These are phyloP conservation scores for Neoboletus subvelutipes DNA, from an alignment of 768 basidiomycete species.

Conservation along the genomic window DNA sequence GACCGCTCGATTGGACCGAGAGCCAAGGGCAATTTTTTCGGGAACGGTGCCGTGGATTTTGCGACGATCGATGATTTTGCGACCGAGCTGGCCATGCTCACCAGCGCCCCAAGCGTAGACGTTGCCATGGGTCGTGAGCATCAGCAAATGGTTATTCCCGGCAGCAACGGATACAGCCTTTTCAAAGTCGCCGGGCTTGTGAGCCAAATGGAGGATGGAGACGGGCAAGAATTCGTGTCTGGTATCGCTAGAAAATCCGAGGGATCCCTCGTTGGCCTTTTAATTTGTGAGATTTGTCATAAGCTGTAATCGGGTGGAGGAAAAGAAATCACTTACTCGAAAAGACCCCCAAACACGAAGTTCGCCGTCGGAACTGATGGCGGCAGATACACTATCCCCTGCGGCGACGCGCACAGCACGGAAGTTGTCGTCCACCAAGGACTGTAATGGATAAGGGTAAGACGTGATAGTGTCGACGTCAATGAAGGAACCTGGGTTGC, in stretches of 20 bases:
- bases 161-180: constrained; percentile 74
- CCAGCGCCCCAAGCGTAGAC: constrained; percentile 91
- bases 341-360: constrained; percentile 89
- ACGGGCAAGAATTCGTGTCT: constrained; percentile 68
- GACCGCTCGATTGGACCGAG: constrained; percentile 61
- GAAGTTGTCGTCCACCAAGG: constrained; percentile 76
- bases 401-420: constrained; percentile 79
- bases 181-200: constrained; percentile 64
- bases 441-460: constrained; percentile 63
- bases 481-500: constrained; percentile 56
- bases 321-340: constrained; percentile 55
- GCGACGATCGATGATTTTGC: constrained; percentile 83
- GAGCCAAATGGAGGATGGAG: constrained; percentile 55
- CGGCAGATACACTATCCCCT: constrained; percentile 87
- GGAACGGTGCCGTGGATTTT: constrained; percentile 89
- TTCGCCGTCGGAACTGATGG: constrained; percentile 75
- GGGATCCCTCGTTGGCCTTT: constrained; percentile 73
- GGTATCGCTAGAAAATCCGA: constrained; percentile 75
- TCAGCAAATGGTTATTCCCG: constrained; percentile 87
- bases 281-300: constrained; percentile 9
- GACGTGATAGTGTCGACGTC: constrained; percentile 52
- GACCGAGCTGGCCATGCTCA: constrained; percentile 88
- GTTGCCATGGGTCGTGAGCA: constrained; percentile 83
- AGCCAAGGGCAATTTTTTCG: constrained; percentile 78
- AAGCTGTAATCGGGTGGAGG: background rate